These are phyloP conservation scores for Botrytis medusae DNA, from an alignment of 2,329 filamentous ascomycete genomes.

Conservation along the genomic window DNA sequence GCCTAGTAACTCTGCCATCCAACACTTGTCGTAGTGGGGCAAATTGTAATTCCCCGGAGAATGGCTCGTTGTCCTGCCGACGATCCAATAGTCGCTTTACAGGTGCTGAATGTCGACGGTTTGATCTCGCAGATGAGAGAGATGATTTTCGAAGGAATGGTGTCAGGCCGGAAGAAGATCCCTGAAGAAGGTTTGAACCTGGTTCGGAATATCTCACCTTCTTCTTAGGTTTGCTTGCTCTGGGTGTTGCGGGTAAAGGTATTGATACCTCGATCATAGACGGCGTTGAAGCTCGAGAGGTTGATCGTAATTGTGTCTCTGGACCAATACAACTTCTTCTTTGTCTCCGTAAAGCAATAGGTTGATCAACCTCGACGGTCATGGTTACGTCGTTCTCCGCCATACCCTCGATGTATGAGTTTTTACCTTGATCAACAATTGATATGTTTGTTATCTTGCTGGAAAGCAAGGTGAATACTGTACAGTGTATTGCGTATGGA, in stretches of 20 bases:
- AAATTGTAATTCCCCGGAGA: constrained; percentile 47
- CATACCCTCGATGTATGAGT: background rate
- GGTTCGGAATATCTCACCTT: constrained; percentile 61
- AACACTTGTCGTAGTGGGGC: constrained; percentile 54
- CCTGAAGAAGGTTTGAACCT: constrained; percentile 43
- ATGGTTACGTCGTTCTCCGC: constrained; percentile 31
- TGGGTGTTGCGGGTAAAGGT: constrained; percentile 35
- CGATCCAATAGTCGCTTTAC: constrained; percentile 31
- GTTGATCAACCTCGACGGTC: constrained; percentile 46
- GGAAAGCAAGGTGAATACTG: constrained; percentile 1
- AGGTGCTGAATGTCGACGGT: constrained; percentile 50
- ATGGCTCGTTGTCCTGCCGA: constrained; percentile 30
- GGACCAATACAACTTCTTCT: constrained; percentile 46
- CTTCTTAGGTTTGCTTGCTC: constrained; percentile 43
- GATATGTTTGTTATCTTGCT: background rate
- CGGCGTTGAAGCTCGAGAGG: constrained; percentile 27
- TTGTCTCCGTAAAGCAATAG: constrained; percentile 56
- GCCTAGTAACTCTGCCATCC: constrained; percentile 57
- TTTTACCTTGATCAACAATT: background rate
- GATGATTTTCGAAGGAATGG: constrained; percentile 56
- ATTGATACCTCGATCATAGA: constrained; percentile 35
- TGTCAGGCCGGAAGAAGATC: constrained; percentile 53
- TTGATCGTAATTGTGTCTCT: constrained; percentile 25
- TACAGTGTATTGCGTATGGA: background rate
- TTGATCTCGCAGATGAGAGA: constrained; percentile 43